phyloP scores from a whole-genome alignment of 371 early-diverging fungal species.

The Rhizopus microsporus region DNA sequence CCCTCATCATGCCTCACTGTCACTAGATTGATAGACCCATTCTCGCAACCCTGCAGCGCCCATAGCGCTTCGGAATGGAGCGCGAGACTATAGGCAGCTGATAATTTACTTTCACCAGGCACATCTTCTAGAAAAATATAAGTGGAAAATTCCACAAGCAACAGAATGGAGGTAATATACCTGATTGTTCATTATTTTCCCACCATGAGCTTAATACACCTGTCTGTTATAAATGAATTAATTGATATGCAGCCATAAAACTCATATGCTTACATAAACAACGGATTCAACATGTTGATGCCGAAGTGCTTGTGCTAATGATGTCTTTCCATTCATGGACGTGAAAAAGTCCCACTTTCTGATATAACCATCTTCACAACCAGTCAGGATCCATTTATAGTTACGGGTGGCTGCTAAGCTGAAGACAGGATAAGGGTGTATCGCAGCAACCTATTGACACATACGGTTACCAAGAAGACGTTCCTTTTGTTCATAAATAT shows the following conservation, averaged over 20 bases:
- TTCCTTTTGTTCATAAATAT: neutral
- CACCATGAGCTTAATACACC: slow-evolving; percentile 89
- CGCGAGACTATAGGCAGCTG: slow-evolving; percentile 89
- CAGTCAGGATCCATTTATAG: slow-evolving; percentile 92
- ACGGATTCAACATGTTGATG: slow-evolving; percentile 89
- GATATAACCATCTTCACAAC: slow-evolving; percentile 92
- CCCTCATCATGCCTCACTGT: slow-evolving; percentile 95
- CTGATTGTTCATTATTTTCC: slow-evolving; percentile 84
- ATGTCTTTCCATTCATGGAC: slow-evolving; percentile 82
- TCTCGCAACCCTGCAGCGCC: slow-evolving; percentile 80
- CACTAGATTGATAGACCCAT: slow-evolving; percentile 82
- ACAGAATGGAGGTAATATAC: slow-evolving; percentile 5
- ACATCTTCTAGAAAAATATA: neutral
- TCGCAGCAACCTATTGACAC: slow-evolving; percentile 58
- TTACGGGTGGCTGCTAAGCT: slow-evolving; percentile 76
- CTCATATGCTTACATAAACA: slow-evolving; percentile 55
- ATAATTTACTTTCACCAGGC: slow-evolving; percentile 60
- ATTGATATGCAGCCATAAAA: neutral
- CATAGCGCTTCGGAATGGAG: slow-evolving; percentile 92
- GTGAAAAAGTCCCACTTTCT: slow-evolving; percentile 91
- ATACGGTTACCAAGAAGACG: neutral
- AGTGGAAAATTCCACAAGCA: neutral
- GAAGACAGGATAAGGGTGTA: slow-evolving; percentile 79
- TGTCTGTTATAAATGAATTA: slow-evolving; percentile 43
- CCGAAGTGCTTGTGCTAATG: slow-evolving; percentile 81